Conservation (phyloP, 495 filamentous ascomycete species). For the Pyronema omphalodes region DNA sequence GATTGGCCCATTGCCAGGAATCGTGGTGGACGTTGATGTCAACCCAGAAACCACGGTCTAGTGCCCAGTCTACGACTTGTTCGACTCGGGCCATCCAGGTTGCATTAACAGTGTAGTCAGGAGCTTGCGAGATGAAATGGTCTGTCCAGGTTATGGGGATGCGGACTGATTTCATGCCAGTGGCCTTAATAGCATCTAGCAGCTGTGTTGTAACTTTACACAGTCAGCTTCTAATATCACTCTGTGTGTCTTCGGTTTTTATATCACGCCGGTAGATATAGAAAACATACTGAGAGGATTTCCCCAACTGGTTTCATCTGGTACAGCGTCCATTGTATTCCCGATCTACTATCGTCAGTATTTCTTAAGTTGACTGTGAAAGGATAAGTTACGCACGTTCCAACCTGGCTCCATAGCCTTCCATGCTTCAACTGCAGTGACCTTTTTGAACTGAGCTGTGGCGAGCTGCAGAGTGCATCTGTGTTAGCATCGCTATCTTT, state of each 20-base stretch:
- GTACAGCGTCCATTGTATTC: conserved; percentile 39
- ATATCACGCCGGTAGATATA: background rate
- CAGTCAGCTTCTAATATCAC: background rate
- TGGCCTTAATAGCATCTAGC: conserved; percentile 32
- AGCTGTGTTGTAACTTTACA: background rate
- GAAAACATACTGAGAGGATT: conserved; percentile 26
- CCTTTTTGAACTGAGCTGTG: conserved; percentile 7
- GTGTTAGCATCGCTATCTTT: too few species aligned
- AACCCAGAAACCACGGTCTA: conserved; percentile 32
- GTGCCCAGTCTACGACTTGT: conserved; percentile 39
- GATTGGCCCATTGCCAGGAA: conserved; percentile 41
- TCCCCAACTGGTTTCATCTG: conserved; percentile 42
- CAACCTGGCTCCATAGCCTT: conserved; percentile 14
- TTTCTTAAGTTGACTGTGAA: background rate
- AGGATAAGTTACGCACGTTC: conserved; percentile 8
- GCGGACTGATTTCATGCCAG: conserved; percentile 40
- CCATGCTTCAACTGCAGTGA: conserved; percentile 17
- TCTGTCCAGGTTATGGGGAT: conserved; percentile 43
- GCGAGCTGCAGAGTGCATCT: background rate
- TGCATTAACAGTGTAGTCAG: conserved; percentile 35
- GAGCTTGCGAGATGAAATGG: conserved; percentile 34
- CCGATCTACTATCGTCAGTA: conserved; percentile 11
- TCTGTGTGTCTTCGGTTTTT: too few species aligned
- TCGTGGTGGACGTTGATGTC: conserved; percentile 46
- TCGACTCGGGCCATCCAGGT: conserved; percentile 42